Conservation (phyloP, 352 stramenopile species). For the Globisporangium okanoganense region DNA sequence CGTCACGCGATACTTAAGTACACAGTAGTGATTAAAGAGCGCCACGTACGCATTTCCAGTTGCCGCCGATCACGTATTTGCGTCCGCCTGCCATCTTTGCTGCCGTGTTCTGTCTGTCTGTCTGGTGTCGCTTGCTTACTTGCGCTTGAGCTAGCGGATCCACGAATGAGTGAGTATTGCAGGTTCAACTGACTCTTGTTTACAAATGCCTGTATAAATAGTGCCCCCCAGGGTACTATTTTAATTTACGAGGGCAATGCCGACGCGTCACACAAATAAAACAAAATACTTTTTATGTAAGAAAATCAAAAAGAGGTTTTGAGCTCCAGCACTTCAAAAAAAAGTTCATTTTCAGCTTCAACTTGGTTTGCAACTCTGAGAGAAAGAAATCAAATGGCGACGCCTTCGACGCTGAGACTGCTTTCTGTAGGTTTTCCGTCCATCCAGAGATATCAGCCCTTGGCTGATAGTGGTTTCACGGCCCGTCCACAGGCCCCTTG, state of each 20-base stretch:
- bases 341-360: too few relatives aligned
- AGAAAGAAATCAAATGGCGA: too few relatives aligned
- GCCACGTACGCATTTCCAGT: conserved; percentile 92
- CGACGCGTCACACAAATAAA: too few relatives aligned
- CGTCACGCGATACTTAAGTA: neutral
- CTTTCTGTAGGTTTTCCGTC: too few relatives aligned
- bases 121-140: neutral
- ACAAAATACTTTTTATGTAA: too few relatives aligned
- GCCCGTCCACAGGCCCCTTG: conserved; percentile 23
- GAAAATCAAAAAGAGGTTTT: too few relatives aligned
- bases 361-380: too few relatives aligned
- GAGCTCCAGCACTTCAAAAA: too few relatives aligned
- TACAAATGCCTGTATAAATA: neutral
- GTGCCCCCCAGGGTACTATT: neutral
- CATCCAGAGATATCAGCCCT: too few relatives aligned
- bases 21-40: conserved; percentile 17
- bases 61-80: conserved; percentile 91
- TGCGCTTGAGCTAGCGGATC: neutral
- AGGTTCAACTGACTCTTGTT: conserved; percentile 2
- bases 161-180: neutral
- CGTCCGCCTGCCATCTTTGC: conserved; percentile 28
- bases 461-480: too few relatives aligned
- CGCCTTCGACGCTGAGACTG: too few relatives aligned
- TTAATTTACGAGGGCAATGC: neutral
- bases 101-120: too few relatives aligned